Conservation (phyloP, 2,329 filamentous ascomycete genomes). For the Exophiala alcalophila region DNA sequence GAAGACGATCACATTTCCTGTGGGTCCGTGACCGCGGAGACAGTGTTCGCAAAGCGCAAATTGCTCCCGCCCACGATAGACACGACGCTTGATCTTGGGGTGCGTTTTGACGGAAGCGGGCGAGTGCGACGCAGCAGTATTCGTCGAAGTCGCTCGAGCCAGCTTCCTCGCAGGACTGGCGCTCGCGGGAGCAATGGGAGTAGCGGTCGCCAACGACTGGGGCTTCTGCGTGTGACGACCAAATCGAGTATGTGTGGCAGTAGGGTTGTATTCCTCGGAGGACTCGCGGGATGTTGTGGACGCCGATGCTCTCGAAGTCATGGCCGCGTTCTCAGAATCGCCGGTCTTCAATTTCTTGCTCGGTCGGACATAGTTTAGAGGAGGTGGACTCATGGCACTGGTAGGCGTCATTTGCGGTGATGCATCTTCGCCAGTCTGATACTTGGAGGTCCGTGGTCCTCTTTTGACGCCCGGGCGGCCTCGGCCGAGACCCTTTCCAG, state of each 20-base stretch:
- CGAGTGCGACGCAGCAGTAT: conserved; percentile 20
- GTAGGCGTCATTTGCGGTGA: conserved; percentile 5
- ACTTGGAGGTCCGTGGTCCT: conserved; percentile 23
- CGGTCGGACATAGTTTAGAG: neutral
- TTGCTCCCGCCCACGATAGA: conserved; percentile 44
- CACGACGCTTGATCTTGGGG: conserved; percentile 58
- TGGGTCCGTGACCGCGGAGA: conserved; percentile 66
- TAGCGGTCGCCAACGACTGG: conserved; percentile 58
- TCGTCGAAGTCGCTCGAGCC: conserved; percentile 11
- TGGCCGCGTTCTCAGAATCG: conserved; percentile 9
- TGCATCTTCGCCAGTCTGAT: conserved; percentile 2
- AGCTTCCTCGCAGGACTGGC: conserved; percentile 22
- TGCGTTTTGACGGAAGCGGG: conserved; percentile 32
- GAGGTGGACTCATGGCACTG: conserved; percentile 2
- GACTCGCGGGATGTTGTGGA: conserved; percentile 39
- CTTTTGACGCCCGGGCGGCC: conserved; percentile 32
- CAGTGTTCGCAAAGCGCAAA: conserved; percentile 66
- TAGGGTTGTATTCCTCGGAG: conserved; percentile 47
- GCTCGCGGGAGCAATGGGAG: conserved; percentile 41
- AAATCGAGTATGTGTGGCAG: conserved; percentile 69
- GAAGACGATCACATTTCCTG: conserved; percentile 78
- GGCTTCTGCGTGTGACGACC: conserved; percentile 66
- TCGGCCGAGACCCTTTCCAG: conserved; percentile 31
- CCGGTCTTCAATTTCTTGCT: conserved; percentile 23
- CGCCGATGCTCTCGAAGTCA: conserved; percentile 9